These are phyloP conservation scores for Saccharum spontaneum DNA, from an alignment of 176 grass and related monocot genomes.

Conservation along the genomic window DNA sequence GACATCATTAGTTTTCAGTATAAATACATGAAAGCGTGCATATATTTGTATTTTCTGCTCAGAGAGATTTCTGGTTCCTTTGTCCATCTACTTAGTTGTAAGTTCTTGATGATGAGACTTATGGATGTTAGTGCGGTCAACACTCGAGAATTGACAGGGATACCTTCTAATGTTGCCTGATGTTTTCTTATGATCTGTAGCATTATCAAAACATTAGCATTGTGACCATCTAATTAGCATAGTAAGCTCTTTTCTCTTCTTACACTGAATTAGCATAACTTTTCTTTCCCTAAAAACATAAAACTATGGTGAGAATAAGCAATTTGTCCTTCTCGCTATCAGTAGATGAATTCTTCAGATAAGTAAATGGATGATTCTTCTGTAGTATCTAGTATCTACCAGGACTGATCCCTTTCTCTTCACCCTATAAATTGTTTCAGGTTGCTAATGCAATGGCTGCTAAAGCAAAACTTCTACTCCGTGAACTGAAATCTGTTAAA, in stretches of 20 bases:
- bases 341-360: neutral
- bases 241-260: neutral
- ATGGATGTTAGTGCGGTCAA: too few species aligned
- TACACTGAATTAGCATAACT: neutral
- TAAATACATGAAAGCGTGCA: too few species aligned
- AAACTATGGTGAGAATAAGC: neutral
- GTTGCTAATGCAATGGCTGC: conserved; percentile 97
- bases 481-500: conserved; percentile 84
- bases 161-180: too few species aligned
- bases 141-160: too few species aligned
- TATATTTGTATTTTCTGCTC: too few species aligned
- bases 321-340: neutral
- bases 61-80: too few species aligned
- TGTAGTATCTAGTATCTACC: neutral
- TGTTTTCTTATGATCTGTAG: too few species aligned
- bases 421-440: conserved; percentile 38
- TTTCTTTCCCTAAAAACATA: neutral
- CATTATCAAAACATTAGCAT: too few species aligned
- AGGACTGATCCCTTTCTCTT: conserved; percentile 4
- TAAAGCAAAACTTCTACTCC: conserved; percentile 90
- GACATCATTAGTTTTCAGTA: too few species aligned
- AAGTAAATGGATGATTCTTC: conserved; percentile 14
- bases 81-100: too few species aligned
- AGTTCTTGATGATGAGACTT: too few species aligned
- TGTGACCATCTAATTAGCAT: neutral